phyloP scores from a whole-genome alignment of 2,329 filamentous ascomycete species.

The Colletotrichum scovillei region DNA sequence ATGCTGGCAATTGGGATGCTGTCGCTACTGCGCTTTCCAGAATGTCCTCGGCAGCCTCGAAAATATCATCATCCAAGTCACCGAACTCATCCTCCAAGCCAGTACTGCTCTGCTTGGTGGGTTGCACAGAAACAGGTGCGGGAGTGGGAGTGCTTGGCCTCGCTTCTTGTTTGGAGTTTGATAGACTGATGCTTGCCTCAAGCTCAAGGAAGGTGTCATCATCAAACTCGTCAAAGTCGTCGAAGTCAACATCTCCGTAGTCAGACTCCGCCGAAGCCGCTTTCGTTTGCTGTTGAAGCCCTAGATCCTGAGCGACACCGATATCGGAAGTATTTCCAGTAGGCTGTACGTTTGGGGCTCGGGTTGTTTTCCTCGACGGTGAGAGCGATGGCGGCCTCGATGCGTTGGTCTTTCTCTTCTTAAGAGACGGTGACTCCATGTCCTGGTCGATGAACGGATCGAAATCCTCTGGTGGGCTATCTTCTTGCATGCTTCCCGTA shows the following conservation, averaged over 20 bases:
- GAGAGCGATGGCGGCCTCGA: conserved; percentile 32
- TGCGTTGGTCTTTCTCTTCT: conserved; percentile 45
- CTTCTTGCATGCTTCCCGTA: conserved; percentile 60
- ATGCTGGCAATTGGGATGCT: conserved; percentile 22
- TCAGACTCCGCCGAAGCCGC: conserved; percentile 52
- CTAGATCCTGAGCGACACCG: conserved; percentile 9
- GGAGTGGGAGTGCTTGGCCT: conserved; percentile 3
- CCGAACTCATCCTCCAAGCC: conserved; percentile 70
- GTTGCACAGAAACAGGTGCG: neutral
- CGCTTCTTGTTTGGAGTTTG: conserved; percentile 37
- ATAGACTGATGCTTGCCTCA: conserved; percentile 54
- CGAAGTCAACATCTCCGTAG: conserved; percentile 67
- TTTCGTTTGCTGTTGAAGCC: neutral
- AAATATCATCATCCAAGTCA: conserved; percentile 72
- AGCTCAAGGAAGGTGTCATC: conserved; percentile 69
- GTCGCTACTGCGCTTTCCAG: conserved; percentile 38
- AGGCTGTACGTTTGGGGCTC: neutral
- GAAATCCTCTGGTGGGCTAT: conserved; percentile 46
- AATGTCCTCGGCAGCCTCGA: conserved; percentile 59
- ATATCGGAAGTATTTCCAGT: neutral
- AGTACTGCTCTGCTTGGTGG: neutral
- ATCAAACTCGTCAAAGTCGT: conserved; percentile 69
- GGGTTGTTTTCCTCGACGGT: conserved; percentile 30
- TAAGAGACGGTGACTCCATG: conserved; percentile 56
- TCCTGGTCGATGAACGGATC: conserved; percentile 33